Conservation (phyloP, 257 asterid species). For the Nemophila menziesii region DNA sequence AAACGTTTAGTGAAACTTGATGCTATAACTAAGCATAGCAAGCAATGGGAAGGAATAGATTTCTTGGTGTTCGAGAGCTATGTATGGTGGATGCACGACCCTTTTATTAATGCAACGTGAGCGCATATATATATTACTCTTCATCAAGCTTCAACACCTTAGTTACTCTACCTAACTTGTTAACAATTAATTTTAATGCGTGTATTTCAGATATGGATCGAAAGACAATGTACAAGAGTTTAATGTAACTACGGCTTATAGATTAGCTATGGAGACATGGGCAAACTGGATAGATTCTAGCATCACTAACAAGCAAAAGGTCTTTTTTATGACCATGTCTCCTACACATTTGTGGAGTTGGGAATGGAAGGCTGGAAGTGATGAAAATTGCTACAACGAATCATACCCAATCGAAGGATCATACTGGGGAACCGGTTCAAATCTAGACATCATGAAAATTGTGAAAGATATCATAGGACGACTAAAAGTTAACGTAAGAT, state of each 20-base stretch:
- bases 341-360: slow-evolving; percentile 93
- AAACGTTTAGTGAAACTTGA: slow-evolving; percentile 70
- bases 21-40: slow-evolving; percentile 54
- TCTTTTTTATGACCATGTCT: slow-evolving; percentile 68
- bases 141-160: background rate
- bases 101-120: slow-evolving; percentile 69
- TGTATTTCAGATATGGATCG: slow-evolving; percentile 48
- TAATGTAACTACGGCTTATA: slow-evolving; percentile 63
- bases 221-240: slow-evolving; percentile 40
- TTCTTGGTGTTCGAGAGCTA: slow-evolving; percentile 74
- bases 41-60: slow-evolving; percentile 66
- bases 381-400: slow-evolving; percentile 76
- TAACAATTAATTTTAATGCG: background rate
- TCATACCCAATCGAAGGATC: slow-evolving; percentile 43
- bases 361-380: slow-evolving; percentile 81
- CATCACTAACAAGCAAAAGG: slow-evolving; percentile 37
- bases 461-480: slow-evolving; percentile 32
- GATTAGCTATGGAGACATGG: slow-evolving; percentile 75
- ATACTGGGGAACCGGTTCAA: slow-evolving; percentile 84
- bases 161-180: background rate
- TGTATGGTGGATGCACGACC: slow-evolving; percentile 96
- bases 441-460: slow-evolving; percentile 54
- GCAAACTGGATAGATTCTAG: slow-evolving; percentile 59
- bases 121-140: slow-evolving; percentile 1
- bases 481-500: slow-evolving; percentile 32